phyloP scores from a whole-genome alignment of 2,329 filamentous ascomycete genomes.

The Neopestalotiopsis rosae region DNA sequence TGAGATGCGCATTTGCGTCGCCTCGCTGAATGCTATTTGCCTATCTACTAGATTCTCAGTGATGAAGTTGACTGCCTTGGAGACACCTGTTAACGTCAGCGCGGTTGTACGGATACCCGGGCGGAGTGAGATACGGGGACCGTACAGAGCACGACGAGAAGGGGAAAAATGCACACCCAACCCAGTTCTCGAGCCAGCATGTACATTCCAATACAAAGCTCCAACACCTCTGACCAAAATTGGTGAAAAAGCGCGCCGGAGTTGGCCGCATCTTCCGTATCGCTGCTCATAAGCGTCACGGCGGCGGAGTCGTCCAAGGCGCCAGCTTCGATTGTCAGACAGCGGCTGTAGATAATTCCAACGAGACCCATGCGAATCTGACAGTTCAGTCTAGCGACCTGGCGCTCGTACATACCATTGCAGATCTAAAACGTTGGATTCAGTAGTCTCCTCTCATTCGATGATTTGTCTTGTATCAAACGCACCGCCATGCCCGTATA shows the following conservation, averaged over 20 bases:
- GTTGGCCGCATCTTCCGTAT: background rate
- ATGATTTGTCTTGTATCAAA: background rate
- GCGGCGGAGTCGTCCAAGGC: background rate
- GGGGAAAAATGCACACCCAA: background rate
- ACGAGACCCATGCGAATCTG: slow-evolving; percentile 2
- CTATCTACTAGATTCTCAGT: background rate
- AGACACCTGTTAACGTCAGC: background rate
- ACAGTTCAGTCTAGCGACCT: background rate
- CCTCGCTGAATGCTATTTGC: slow-evolving; percentile 5
- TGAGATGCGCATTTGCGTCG: background rate
- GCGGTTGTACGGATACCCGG: background rate
- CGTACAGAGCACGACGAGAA: background rate
- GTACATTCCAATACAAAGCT: slow-evolving; percentile 2
- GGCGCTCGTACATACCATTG: background rate
- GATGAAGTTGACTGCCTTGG: background rate
- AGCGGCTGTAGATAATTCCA: background rate
- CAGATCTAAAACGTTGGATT: background rate
- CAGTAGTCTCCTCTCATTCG: background rate
- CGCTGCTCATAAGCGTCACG: slow-evolving; percentile 1
- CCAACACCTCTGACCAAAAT: background rate
- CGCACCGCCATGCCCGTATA: slow-evolving; percentile 9
- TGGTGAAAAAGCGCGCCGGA: background rate
- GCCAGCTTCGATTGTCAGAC: background rate
- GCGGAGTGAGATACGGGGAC: background rate
- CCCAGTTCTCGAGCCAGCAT: background rate